phyloP scores from a whole-genome alignment of 1,139 yeast species.

The Sugiyamaella sp. region DNA sequence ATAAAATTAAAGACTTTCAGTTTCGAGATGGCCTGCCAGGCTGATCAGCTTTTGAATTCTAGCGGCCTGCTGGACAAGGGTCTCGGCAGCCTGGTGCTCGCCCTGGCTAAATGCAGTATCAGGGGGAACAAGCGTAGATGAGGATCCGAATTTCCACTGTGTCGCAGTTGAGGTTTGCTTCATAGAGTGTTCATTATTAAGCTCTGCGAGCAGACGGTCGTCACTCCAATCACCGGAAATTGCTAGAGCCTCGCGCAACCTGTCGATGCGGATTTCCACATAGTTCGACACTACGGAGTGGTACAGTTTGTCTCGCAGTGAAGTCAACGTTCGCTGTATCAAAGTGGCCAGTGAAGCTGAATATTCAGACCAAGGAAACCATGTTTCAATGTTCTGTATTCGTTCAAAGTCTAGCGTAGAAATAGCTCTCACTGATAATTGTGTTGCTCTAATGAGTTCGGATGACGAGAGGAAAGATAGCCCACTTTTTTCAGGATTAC shows the following conservation, averaged over 20 bases:
- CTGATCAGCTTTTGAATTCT: constrained; percentile 6
- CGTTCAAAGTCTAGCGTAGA: constrained; percentile 6
- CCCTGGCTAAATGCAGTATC: neutral
- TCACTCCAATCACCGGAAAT: constrained; percentile 5
- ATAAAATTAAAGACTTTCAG: constrained; percentile 12
- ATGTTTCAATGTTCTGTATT: constrained; percentile 6
- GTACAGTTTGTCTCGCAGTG: constrained; percentile 2
- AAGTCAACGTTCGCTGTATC: constrained; percentile 7
- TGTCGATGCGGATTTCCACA: constrained; percentile 10
- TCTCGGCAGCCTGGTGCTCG: neutral
- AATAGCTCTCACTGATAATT: constrained; percentile 3
- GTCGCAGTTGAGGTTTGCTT: neutral
- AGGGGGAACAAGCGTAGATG: constrained; percentile 15
- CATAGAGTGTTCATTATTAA: constrained; percentile 6
- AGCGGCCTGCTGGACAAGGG: neutral
- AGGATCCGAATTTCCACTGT: constrained; percentile 5
- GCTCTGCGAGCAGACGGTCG: constrained; percentile 7
- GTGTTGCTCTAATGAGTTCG: constrained; percentile 9
- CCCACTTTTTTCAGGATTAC: neutral
- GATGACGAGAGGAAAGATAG: neutral
- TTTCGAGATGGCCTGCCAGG: constrained; percentile 13
- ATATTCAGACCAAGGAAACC: constrained; percentile 5
- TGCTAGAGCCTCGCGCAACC: constrained; percentile 16
- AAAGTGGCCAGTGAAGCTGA: constrained; percentile 13
- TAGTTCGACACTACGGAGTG: constrained; percentile 10